Base-by-base conservation (phyloP, 768 basidiomycete genomes). In the Mycena latifolia region DNA sequence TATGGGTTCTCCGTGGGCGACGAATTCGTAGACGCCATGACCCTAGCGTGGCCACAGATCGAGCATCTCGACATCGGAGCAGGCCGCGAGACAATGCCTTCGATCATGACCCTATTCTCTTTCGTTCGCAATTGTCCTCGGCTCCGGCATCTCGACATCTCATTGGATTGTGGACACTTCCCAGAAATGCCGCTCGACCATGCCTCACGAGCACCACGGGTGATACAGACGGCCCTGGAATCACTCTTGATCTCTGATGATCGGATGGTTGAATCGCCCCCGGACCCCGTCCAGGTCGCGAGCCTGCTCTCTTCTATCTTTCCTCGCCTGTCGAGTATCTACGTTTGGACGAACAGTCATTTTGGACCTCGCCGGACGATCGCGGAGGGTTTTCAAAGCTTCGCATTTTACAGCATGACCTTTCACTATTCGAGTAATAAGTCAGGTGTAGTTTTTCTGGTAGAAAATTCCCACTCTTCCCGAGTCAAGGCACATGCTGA, bases 151-250 rank as follows among this genome's bases (percentile, higher is more conserved):
- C 47, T 59, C 18, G 18, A 12, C 2, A 22, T 59, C 47, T n/a
- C n/a, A n/a, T n/a, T n/a, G n/a, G n/a, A 15, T 31, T 7, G 57
- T 59, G n/a, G 48, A 59, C 50, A 47, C 57, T 14, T 25, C 57
- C 18, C 12, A 50, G 12, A 39, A 37, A 59, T 59, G 47, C n/a
- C n/a, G n/a, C n/a, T n/a, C n/a, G 47, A 50, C 24, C 46, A 59
- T 59, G 33, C 57, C 20, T 2, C 57, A 1, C 2, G 28, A 25
- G 28, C 33, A 20, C 47, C 47, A n/a, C 57, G 57, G 28, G 43
- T 48, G 7, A n/a, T 50, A 5, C 57, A 59, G 47, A 50, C n/a
- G 18, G 37, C 48, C 10, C 48, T n/a, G n/a, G n/a, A n/a, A n/a
- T n/a, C n/a, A n/a, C n/a, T n/a, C n/a, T n/a, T n/a, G n/a, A n/a